These are phyloP conservation scores for Pelargonium myrrhifolium DNA, from an alignment of 441 rosid species.

Conservation along the genomic window DNA sequence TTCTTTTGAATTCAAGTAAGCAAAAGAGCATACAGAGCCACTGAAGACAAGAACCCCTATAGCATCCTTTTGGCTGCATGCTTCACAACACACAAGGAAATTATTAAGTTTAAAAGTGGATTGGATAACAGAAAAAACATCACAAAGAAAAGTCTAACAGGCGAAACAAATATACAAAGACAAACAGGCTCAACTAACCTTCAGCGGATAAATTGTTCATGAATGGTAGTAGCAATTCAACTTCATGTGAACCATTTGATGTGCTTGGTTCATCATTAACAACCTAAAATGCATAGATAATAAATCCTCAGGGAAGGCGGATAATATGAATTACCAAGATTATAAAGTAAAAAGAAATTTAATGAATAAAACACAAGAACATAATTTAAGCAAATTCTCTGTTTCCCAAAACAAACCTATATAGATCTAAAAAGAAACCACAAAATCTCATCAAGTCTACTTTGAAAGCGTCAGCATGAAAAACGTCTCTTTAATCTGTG, in stretches of 20 bases:
- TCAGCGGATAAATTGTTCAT: constrained; percentile 42
- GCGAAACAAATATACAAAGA: no score
- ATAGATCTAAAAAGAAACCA: background rate
- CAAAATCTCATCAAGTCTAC: background rate
- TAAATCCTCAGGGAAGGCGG: no score
- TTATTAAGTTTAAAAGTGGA: constrained; percentile 23
- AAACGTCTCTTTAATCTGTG: background rate
- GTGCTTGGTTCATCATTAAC: constrained; percentile 45
- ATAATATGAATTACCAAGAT: background rate
- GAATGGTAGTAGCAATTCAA: constrained; percentile 72
- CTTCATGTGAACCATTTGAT: constrained; percentile 55
- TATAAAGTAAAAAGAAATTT: background rate
- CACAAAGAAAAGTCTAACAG: no score
- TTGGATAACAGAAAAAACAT: constrained; percentile 10
- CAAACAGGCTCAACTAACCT: constrained; percentile 33
- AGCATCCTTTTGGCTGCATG: constrained; percentile 49
- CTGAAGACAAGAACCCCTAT: constrained; percentile 50
- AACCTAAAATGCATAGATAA: constrained; percentile 37
- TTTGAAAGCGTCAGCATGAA: background rate
- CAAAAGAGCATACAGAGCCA: constrained; percentile 64
- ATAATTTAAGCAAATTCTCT: background rate
- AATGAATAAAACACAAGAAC: background rate
- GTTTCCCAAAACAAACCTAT: background rate
- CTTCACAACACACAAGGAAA: constrained; percentile 37
- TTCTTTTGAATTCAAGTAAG: constrained; percentile 67